These are phyloP conservation scores for Mucor velutinosus DNA, from an alignment of 371 early-diverging fungal species.

Conservation along the genomic window DNA sequence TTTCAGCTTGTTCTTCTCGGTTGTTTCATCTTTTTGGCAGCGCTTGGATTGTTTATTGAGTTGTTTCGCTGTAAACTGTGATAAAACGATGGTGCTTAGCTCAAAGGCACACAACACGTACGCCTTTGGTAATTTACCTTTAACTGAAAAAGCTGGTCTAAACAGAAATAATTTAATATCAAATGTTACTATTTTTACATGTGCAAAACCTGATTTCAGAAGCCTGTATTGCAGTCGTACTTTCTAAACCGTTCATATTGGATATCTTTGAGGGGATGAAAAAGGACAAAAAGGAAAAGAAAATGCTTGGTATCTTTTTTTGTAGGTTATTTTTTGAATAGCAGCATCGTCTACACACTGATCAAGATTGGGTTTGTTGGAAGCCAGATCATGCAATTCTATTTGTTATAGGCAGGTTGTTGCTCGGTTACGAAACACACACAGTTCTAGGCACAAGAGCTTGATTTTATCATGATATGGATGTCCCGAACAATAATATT, in stretches of 20 bases:
- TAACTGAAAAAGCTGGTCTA: slow-evolving; percentile 73
- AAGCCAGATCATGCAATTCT: neutral
- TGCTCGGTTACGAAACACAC: slow-evolving; percentile 1
- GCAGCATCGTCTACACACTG: neutral
- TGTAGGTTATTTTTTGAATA: neutral
- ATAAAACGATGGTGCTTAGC: neutral
- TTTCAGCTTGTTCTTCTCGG: slow-evolving; percentile 86
- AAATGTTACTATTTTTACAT: neutral
- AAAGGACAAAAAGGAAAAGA: neutral
- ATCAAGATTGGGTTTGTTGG: neutral
- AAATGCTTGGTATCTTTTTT: neutral
- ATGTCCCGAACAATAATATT: neutral
- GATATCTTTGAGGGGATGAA: neutral
- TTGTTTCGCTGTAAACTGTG: slow-evolving; percentile 90
- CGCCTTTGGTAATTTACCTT: slow-evolving; percentile 49
- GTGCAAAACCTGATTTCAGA: neutral
- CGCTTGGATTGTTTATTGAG: slow-evolving; percentile 85
- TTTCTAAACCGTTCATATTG: slow-evolving; percentile 33
- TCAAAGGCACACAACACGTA: neutral
- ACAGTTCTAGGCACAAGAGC: neutral
- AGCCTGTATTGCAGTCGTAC: slow-evolving; percentile 8
- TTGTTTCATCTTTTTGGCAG: slow-evolving; percentile 82
- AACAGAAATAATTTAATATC: slow-evolving; percentile 1
- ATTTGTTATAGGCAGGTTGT: neutral
- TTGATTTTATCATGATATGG: neutral